Percentiles rank a stretch among this genome's conserved stretches.
phyloP scores from a whole-genome alignment of 352 stramenopile species.

The Phytophthora cactorum region DNA sequence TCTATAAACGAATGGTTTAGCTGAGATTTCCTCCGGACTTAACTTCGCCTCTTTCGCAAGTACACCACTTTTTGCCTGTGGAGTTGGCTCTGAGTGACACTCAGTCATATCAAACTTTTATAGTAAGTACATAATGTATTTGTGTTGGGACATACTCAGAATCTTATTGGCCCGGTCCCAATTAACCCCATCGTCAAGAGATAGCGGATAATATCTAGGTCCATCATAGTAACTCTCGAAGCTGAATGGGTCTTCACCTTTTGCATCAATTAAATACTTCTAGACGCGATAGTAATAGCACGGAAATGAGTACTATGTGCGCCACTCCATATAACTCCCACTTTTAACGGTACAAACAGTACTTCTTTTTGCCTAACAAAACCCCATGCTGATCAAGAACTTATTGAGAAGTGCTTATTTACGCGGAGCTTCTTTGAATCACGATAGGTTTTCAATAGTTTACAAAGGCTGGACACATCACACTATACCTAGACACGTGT shows the following conservation, averaged over 20 bases:
- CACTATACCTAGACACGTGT: not conserved
- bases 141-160: slow-evolving; percentile 14
- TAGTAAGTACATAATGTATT: slow-evolving; percentile 12
- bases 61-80: not conserved
- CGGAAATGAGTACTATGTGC: too few species aligned
- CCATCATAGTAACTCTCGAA: slow-evolving; percentile 9
- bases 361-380: slow-evolving; percentile 15
- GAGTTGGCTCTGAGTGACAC: not conserved
- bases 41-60: not conserved
- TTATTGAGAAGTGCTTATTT: slow-evolving; percentile 8
- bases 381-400: slow-evolving; percentile 7
- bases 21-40: slow-evolving; percentile 6
- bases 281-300: too few species aligned
- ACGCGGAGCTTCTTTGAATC: not conserved
- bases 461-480: not conserved
- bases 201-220: slow-evolving; percentile 1
- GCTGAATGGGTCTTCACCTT: not conserved
- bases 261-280: too few species aligned
- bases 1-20: slow-evolving; percentile 12
- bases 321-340: not conserved
- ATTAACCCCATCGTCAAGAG: not conserved
- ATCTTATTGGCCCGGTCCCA: not conserved
- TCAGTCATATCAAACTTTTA: slow-evolving; percentile 13
- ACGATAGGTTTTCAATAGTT: slow-evolving; percentile 2
- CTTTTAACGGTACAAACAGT: slow-evolving; percentile 5